Base-by-base conservation (phyloP, 2,329 filamentous ascomycete genomes). In the Grosmannia penicillata region DNA sequence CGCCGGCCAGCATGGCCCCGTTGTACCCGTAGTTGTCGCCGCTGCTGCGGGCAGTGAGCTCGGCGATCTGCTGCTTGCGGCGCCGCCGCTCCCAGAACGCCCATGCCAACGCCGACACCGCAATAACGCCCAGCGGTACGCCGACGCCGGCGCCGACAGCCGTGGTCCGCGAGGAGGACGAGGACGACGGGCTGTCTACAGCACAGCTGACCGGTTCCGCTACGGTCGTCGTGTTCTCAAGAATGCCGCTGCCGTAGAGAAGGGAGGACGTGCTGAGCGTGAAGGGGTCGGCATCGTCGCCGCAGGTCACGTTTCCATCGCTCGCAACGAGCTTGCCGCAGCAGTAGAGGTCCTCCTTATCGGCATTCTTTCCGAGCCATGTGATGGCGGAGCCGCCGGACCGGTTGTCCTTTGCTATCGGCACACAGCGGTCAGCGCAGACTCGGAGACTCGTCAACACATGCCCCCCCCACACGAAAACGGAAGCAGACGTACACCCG, bases 71-170 rank as follows among this genome's bases (percentile, higher is more conserved):
- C 39, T 37, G 28, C 14, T 17, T 21, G 10, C 41, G 33, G 27
- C 26, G 26, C 18, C 43, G 37, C 19, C 43, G 43, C 29, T 43
- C 41, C 37, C 33, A 45, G 17, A 43, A 28, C 6, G 43, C 43
- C 43, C 43, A 43, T 4, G 35, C 36, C 23, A 41, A 13, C 5
- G 37, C 37, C 7, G 39, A 37, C 9, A 38, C 4, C 6, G 30
- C 19, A 8, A 42, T 21, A 8, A 39, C 39, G 17, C 43, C 43
- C 5, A 45, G 35, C 4, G 39, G 33, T 8, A 43, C 41, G 22
- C 43, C 43, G 6, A 45, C 41, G 33, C 43, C 43, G 4, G 32
- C 43, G 2, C 43, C 43, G 14, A 45, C 41, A n/a, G 39, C 41
- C 14, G 38, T 41, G 10, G 27, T 30, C 4, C n/a, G n/a, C n/a